Evolutionary conservation across 352 stramenopile species (phyloP).

Genomic region (Pythium diclinum): DNA sequence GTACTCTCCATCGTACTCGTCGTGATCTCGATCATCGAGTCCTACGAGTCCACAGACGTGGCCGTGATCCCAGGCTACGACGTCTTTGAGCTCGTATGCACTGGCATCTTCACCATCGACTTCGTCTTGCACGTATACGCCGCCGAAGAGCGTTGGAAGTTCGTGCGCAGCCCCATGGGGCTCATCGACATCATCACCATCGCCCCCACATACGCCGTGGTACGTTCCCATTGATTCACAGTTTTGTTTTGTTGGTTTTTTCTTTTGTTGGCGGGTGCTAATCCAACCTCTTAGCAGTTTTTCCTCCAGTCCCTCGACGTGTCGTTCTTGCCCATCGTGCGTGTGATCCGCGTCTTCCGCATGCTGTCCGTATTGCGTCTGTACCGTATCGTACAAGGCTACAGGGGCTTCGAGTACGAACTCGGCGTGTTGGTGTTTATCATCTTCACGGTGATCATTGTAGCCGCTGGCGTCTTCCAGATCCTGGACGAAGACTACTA

Average conservation of each 20-base stretch:
- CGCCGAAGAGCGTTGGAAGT: constrained; percentile 35
- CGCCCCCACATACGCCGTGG: constrained; percentile 36
- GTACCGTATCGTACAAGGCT: constrained; percentile 53
- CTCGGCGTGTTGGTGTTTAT: constrained; percentile 56
- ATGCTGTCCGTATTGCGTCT: constrained; percentile 53
- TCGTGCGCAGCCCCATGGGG: constrained; percentile 44
- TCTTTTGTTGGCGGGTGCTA: background rate
- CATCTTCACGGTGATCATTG: constrained; percentile 54
- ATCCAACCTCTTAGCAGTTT: constrained; percentile 23
- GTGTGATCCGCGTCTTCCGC: constrained; percentile 53
- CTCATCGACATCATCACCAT: constrained; percentile 66
- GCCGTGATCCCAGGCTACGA: constrained; percentile 22
- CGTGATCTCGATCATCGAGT: constrained; percentile 38
- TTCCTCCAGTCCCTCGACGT: constrained; percentile 37
- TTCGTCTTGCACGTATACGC: constrained; percentile 47
- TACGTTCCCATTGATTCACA: constrained; percentile 18
- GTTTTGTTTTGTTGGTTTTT: background rate
- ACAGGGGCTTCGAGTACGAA: constrained; percentile 61
- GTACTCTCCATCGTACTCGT: constrained; percentile 47
- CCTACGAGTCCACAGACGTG: constrained; percentile 28
- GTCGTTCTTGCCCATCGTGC: constrained; percentile 42
- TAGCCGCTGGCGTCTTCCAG: constrained; percentile 54
- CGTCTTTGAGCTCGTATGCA: constrained; percentile 37
- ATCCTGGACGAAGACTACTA: constrained; percentile 59
- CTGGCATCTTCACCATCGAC: constrained; percentile 44